Base-by-base conservation (phyloP, 1,284 basidiomycete species). In the Thecaphora thlaspeos region DNA sequence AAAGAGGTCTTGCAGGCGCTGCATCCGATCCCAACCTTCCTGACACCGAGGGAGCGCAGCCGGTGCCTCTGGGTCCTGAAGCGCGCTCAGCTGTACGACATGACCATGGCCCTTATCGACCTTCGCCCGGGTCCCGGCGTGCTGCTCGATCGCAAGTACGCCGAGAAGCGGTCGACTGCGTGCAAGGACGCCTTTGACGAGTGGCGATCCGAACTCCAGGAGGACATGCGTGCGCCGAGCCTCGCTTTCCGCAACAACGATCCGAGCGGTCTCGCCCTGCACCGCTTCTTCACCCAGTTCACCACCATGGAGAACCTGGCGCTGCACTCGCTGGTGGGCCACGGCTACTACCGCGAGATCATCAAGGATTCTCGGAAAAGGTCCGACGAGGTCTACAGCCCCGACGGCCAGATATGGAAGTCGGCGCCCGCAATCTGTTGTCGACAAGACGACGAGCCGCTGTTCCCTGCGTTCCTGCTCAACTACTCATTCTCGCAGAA, bases 1-100 rank as follows among this genome's bases (percentile, higher is more conserved):
- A 44, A 55, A 5, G 39, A 36, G 8, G 23, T 59, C 32, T 53
- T 53, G 2, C 40, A 56, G 10, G 53, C 56, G 2, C 32, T 64
- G 2, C 22, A 55, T 28, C 61, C 61, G 2, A 56, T 56, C 4
- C 56, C 55, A 4, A 15, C 49, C 9, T 64, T 64, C 21, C 26
- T 64, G 11, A 49, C 52, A 15, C 55, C 56, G 5, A 49, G 61
- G 41, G 55, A 69, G 40, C 58, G 66, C 41, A 51, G 62, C 26
- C 43, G 59, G 14, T 53, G 62, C 41, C 51, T 59, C 37, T 61
- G 66, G 66, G 53, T 63, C 59, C 51, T 52, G 17, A 51, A 69
- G 43, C 55, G 61, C 19, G 50, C 56, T 14, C 52, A 59, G 18
- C 55, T 64, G 18, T 64, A 59, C 23, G 39, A 17, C 26, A 55